Base-by-base conservation (phyloP, 208 protist species). In the Plasmodiophora brassicae region DNA sequence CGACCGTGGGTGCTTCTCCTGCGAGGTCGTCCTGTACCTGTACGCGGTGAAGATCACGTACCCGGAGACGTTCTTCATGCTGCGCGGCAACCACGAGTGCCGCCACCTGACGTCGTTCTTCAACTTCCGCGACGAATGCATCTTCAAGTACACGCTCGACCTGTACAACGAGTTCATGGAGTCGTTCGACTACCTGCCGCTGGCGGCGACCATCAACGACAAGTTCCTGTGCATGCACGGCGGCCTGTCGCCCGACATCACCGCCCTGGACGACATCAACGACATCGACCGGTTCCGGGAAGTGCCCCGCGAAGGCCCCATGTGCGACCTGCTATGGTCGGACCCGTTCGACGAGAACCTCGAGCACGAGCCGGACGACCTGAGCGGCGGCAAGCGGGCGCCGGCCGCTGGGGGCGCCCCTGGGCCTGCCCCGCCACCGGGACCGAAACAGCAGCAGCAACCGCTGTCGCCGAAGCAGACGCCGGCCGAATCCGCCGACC, bases 171-270 rank as follows among this genome's bases (percentile, higher is more conserved):
- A 32, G 35, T 50, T 88, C 65, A 90, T 88, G 35, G 50, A 85
- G 71, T 53, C 89, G 32, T 98, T 98, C 88, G 95, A 97, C 87
- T 96, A 94, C 54, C 92, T 98, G 32, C 96, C 96, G 25, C 90
- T 98, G 1, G 92, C 93, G 22, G 96, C 95, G 71, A 83, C 97
- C 1, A 44, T 97, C 14, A 93, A 96, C 85, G 90, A 92, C 38
- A 92, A 91, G 0, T 97, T 97, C 84, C 88, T 98, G 10, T 98
- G 96, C 85, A 93, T 98, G n/a, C 97, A 98, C 91, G 97, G 95
- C 22, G 96, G 94, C 72, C 57, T 95, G 32, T 93, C 91, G 14
- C 94, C 94, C 46, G 88, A 95, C 50, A 90, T 95, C 54, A 88
- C 92, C 46, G 94, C 88, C 36, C 87, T 94, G 38, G 85, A 94